Evolutionary conservation across 1,284 basidiomycete genomes (phyloP).

Genomic region (Irpex sp.): DNA sequence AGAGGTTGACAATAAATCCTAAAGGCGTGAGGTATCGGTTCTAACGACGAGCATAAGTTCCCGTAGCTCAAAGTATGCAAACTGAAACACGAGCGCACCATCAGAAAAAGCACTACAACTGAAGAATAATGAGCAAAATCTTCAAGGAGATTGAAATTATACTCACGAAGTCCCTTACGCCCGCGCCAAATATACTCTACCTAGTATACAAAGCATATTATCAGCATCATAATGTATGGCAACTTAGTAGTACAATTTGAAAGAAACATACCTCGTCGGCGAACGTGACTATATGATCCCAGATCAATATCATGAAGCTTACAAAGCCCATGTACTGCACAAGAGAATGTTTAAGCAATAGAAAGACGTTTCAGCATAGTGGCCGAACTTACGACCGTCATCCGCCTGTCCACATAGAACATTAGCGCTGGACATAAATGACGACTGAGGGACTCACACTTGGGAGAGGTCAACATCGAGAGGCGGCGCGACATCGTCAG

Average conservation of each 20-base stretch:
- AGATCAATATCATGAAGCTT: constrained; percentile 40
- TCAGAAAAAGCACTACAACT: constrained; percentile 45
- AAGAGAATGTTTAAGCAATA: not conserved
- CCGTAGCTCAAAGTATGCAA: not conserved
- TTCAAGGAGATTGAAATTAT: not conserved
- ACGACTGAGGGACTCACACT: constrained; percentile 7
- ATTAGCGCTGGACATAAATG: not conserved
- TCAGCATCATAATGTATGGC: not conserved
- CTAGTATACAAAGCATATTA: constrained; percentile 16
- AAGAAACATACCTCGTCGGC: constrained; percentile 33
- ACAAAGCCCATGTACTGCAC: constrained; percentile 44
- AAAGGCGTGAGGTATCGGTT: constrained; percentile 41
- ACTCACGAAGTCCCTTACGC: constrained; percentile 38
- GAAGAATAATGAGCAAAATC: not conserved
- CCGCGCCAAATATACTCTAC: constrained; percentile 48
- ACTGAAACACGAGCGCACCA: constrained; percentile 28
- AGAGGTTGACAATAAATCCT: constrained; percentile 43
- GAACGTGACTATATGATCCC: constrained; percentile 46
- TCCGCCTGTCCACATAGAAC: constrained; percentile 2
- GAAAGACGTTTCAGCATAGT: not conserved
- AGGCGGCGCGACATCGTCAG: not conserved
- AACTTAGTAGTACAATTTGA: not conserved
- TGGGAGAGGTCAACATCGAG: constrained; percentile 6
- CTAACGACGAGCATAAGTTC: not conserved
- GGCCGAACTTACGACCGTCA: constrained; percentile 10